These are phyloP conservation scores for Purpureocillium takamizusanense DNA, from an alignment of 2,329 filamentous ascomycete genomes.

Conservation along the genomic window DNA sequence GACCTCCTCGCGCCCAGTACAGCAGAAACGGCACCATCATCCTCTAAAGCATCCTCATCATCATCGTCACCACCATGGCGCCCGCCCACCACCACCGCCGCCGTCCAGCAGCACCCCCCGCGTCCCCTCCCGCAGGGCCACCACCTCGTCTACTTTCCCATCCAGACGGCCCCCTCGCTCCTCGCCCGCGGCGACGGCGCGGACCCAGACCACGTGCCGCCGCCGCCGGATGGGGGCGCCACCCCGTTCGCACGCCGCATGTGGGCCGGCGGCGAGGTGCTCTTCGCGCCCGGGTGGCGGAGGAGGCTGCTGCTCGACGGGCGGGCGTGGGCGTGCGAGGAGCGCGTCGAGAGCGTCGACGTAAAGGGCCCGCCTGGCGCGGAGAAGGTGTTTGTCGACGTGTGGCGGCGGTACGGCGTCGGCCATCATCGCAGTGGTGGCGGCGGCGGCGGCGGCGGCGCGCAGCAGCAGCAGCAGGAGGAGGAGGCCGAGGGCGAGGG, in stretches of 20 bases:
- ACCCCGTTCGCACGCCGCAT: constrained; percentile 64
- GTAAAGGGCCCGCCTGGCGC: constrained; percentile 21
- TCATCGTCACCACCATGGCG: constrained; percentile 7
- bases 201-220: constrained; percentile 68
- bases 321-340: constrained; percentile 31
- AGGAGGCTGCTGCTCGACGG: constrained; percentile 27
- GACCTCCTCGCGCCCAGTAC: constrained; percentile 40
- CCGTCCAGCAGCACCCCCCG: constrained; percentile 13
- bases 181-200: constrained; percentile 81
- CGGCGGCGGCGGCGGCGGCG: no score
- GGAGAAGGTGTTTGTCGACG: constrained; percentile 42
- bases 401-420: constrained; percentile 35
- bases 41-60: no score
- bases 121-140: constrained; percentile 54
- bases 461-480: no score
- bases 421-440: constrained; percentile 12
- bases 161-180: constrained; percentile 48
- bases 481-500: no score
- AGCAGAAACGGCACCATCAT: neutral
- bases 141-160: constrained; percentile 83
- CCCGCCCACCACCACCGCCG: constrained; percentile 4
- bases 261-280: constrained; percentile 77
- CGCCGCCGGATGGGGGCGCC: no score
- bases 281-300: constrained; percentile 32
- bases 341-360: constrained; percentile 31